Percentiles rank a stretch among this genome's conserved stretches.
Conservation (phyloP, 2,329 filamentous ascomycete genomes). For the Ophiostoma sp. region DNA sequence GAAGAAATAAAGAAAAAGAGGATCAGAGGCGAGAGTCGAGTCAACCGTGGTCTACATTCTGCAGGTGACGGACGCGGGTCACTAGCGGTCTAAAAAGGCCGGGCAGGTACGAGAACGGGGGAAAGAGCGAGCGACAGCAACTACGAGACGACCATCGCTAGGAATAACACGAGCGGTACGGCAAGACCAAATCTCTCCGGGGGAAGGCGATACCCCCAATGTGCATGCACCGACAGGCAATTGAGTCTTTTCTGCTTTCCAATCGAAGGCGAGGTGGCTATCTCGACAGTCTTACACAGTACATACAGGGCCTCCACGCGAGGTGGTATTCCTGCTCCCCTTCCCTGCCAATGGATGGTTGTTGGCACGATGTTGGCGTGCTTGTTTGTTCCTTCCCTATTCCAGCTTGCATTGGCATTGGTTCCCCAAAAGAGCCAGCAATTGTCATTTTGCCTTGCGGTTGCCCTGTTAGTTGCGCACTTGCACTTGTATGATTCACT, state of each 20-base stretch:
- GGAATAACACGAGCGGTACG: background rate
- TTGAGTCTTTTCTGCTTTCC: background rate
- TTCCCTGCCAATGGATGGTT: background rate
- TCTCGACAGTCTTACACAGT: background rate
- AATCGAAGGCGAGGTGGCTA: too few relatives aligned
- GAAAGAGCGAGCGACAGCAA: background rate
- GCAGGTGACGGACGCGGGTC: background rate
- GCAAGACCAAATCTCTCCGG: background rate
- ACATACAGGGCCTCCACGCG: background rate
- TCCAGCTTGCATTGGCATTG: background rate
- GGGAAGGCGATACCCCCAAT: background rate
- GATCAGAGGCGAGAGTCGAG: background rate
- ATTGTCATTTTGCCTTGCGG: background rate
- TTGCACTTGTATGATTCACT: background rate
- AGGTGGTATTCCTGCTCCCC: conserved; percentile 2
- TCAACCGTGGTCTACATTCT: background rate
- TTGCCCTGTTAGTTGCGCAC: background rate
- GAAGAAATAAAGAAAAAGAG: background rate
- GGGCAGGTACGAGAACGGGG: background rate
- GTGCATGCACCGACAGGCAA: background rate
- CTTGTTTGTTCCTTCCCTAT: background rate
- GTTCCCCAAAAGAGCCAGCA: background rate
- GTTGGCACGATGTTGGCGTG: conserved; percentile 1
- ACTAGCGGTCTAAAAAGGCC: background rate
- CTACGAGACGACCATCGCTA: background rate